These are phyloP conservation scores for Choricystis sp. DNA, from an alignment of 139 green algal genomes.

Conservation along the genomic window DNA sequence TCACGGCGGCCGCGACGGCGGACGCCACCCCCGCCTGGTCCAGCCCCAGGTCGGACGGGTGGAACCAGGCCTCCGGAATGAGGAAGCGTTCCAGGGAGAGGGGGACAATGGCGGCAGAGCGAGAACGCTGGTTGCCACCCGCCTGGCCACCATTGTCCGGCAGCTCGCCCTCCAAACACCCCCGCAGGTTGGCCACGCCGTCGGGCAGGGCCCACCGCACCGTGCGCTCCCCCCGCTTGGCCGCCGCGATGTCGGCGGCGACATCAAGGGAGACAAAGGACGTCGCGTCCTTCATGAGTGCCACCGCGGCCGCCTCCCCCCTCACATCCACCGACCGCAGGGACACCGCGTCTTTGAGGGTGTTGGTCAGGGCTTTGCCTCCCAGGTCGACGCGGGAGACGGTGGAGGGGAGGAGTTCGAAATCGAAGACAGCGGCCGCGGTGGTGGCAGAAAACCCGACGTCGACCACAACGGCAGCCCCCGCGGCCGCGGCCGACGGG, in stretches of 20 bases:
- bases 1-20: background rate
- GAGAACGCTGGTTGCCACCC: background rate
- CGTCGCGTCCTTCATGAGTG: background rate
- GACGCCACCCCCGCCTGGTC: background rate
- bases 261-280: background rate
- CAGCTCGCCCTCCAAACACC: too few relatives aligned
- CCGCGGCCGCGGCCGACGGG: background rate
- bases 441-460: slow-evolving; percentile 39
- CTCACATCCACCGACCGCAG: background rate
- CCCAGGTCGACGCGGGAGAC: slow-evolving; percentile 55
- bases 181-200: background rate
- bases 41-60: background rate
- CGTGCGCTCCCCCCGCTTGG: too few relatives aligned
- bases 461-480: slow-evolving; percentile 23
- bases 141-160: too few relatives aligned
- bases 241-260: background rate
- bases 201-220: background rate
- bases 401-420: slow-evolving; percentile 6
- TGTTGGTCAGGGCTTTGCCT: slow-evolving; percentile 76
- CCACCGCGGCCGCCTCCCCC: background rate
- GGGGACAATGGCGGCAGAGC: too few relatives aligned
- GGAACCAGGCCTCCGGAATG: background rate
- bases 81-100: background rate
- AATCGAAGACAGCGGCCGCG: slow-evolving; percentile 23
- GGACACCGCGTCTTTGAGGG: slow-evolving; percentile 69